A percentile compares a stretch with the other conserved stretches of the same genome.
Conservation (phyloP, 305 asterid genomes). For the Fraxinus dipetala region DNA sequence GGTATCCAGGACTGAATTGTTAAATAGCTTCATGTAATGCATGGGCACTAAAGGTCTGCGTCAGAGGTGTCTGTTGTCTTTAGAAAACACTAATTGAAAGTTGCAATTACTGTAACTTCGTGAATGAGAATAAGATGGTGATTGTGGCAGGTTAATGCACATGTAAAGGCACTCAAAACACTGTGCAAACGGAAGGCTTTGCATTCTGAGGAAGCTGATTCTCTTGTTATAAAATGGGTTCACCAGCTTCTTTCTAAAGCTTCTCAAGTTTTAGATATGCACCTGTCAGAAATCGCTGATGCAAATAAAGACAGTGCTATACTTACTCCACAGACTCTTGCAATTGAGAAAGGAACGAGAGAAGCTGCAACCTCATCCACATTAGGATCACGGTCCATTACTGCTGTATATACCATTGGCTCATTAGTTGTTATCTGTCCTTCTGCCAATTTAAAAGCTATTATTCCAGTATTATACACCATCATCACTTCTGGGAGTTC, state of each 20-base stretch:
- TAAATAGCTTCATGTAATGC: not conserved
- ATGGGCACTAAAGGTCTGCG: not conserved
- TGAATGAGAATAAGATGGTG: conserved; percentile 6
- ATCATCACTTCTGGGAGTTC: conserved; percentile 68
- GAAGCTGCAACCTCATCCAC: conserved; percentile 34
- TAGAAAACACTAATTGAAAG: not conserved
- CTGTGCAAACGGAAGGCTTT: conserved; percentile 72
- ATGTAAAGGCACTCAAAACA: conserved; percentile 82
- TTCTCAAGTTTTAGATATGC: conserved; percentile 48
- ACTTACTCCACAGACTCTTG: conserved; percentile 52
- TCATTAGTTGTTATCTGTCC: conserved; percentile 69
- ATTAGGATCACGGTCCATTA: conserved; percentile 43
- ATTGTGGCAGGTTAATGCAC: conserved; percentile 82
- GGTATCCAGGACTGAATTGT: not conserved
- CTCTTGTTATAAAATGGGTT: conserved; percentile 72
- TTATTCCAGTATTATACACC: conserved; percentile 61
- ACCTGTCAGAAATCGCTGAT: conserved; percentile 48
- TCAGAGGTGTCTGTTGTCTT: not conserved
- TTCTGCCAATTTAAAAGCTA: conserved; percentile 52
- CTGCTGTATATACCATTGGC: conserved; percentile 80
- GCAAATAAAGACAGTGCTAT: conserved; percentile 35
- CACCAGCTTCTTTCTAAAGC: conserved; percentile 61
- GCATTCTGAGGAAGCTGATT: conserved; percentile 54
- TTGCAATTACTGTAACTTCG: not conserved
- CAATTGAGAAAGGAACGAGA: conserved; percentile 33